These are phyloP conservation scores for Symmetrospora coprosmae DNA, from an alignment of 768 basidiomycete species.

Conservation along the genomic window DNA sequence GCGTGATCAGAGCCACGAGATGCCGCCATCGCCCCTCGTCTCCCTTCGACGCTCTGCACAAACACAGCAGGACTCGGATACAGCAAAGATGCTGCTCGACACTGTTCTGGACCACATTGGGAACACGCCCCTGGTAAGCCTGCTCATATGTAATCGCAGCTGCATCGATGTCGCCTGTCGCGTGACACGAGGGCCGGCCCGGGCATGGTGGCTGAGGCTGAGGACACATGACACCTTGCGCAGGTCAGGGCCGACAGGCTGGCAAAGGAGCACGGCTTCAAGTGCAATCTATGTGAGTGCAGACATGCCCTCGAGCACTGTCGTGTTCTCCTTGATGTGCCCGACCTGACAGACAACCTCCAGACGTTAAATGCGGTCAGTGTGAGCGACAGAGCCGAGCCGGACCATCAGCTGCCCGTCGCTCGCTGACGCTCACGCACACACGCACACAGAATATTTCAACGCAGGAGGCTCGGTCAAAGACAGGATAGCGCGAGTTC, in stretches of 20 bases:
- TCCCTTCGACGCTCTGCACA: background rate
- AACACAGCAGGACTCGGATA: background rate
- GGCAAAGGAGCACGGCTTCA: conserved; percentile 55
- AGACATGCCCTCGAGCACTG: background rate
- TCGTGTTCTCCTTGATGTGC: background rate
- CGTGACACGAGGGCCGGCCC: too few relatives aligned
- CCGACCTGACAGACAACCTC: background rate
- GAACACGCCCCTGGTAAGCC: conserved; percentile 57
- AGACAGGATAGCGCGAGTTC: conserved; percentile 73
- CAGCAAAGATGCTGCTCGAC: conserved; percentile 53
- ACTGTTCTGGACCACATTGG: conserved; percentile 75
- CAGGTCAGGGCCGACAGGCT: conserved; percentile 61
- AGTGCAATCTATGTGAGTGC: conserved; percentile 73
- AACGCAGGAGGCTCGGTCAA: conserved; percentile 89
- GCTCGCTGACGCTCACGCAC: too few relatives aligned
- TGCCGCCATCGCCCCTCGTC: too few relatives aligned
- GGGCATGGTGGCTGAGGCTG: too few relatives aligned
- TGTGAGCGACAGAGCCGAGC: conserved; percentile 54
- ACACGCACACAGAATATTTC: conserved; percentile 60
- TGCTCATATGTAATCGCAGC: background rate
- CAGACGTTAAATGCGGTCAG: conserved; percentile 21
- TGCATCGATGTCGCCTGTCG: conserved; percentile 27
- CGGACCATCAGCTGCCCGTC: conserved; percentile 35
- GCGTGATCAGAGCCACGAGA: too few relatives aligned
- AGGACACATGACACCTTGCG: too few relatives aligned